A percentile compares a stretch with the other conserved stretches of the same genome.
These are phyloP conservation scores for Erysiphe neolycopersici DNA, from an alignment of 2,329 filamentous ascomycete species.

Conservation along the genomic window DNA sequence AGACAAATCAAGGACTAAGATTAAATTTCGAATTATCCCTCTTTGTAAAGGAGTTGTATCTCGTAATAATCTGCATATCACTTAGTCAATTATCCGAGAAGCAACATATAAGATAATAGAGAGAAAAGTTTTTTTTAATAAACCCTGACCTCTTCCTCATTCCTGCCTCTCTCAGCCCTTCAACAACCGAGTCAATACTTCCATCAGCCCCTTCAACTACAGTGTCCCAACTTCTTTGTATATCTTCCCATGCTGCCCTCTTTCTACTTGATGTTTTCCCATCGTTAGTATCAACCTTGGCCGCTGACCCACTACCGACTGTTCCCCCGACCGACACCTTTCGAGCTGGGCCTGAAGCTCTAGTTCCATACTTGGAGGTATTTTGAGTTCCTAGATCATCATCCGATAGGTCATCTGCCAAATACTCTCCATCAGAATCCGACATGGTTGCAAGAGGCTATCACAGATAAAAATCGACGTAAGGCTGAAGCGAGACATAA, in stretches of 20 bases:
- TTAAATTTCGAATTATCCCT: constrained; percentile 89
- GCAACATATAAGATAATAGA: too few relatives aligned
- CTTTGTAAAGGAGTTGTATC: constrained; percentile 90
- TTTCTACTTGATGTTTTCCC: constrained; percentile 13
- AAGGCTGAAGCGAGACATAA: too few relatives aligned
- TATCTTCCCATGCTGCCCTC: constrained; percentile 37
- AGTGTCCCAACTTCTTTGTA: constrained; percentile 43
- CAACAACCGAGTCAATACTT: constrained; percentile 42
- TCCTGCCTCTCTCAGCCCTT: constrained; percentile 51
- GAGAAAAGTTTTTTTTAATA: too few relatives aligned
- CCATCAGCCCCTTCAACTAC: constrained; percentile 59
- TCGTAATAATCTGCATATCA: constrained; percentile 39
- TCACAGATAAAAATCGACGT: too few relatives aligned
- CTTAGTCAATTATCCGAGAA: too few relatives aligned
- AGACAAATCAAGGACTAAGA: constrained; percentile 76
- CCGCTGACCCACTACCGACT: constrained; percentile 9
- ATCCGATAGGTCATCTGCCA: constrained; percentile 34
- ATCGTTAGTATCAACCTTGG: constrained; percentile 9
- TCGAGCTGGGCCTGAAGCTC: constrained; percentile 8
- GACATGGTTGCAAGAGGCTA: constrained; percentile 22
- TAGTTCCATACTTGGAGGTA: constrained; percentile 10
- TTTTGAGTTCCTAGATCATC: constrained; percentile 24
- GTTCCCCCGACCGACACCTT: constrained; percentile 2
- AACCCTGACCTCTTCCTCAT: constrained; percentile 40
- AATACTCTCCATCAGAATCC: constrained; percentile 46